Evolutionary conservation across 2,329 filamentous ascomycete genomes (phyloP).

Genomic region (Talaromyces sp.): DNA sequence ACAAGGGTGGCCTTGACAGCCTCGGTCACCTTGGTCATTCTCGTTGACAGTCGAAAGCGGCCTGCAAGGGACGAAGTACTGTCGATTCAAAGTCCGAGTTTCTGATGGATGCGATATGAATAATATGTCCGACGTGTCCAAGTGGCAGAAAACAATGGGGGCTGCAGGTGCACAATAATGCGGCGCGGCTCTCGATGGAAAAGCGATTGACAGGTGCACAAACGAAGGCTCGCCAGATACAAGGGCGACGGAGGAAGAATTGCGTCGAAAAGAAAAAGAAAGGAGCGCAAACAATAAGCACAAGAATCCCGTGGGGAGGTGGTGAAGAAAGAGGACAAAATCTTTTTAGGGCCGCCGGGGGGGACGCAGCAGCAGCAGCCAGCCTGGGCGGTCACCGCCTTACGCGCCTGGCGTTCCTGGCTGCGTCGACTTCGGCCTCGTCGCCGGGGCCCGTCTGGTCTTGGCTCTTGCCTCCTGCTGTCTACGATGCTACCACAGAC

Average conservation of each 20-base stretch:
- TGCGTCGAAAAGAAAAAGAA: background rate
- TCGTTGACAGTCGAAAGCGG: background rate
- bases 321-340: background rate
- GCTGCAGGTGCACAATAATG: background rate
- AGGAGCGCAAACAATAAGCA: background rate
- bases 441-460: background rate
- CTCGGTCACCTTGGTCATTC: constrained; percentile 56
- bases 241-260: background rate
- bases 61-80: background rate
- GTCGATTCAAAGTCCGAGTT: background rate
- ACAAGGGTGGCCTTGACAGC: constrained; percentile 76
- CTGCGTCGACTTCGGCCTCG: background rate
- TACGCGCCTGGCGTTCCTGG: background rate
- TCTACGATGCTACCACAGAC: background rate
- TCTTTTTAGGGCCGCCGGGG: background rate
- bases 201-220: background rate
- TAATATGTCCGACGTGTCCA: background rate
- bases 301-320: background rate
- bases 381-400: background rate
- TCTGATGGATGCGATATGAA: background rate
- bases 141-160: background rate
- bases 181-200: background rate
- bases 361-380: background rate
- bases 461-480: background rate
- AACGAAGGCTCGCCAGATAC: background rate